A percentile compares a stretch with the other conserved stretches of the same genome.
phyloP scores from a whole-genome alignment of 768 basidiomycete species.

The Panellus pusillus region DNA sequence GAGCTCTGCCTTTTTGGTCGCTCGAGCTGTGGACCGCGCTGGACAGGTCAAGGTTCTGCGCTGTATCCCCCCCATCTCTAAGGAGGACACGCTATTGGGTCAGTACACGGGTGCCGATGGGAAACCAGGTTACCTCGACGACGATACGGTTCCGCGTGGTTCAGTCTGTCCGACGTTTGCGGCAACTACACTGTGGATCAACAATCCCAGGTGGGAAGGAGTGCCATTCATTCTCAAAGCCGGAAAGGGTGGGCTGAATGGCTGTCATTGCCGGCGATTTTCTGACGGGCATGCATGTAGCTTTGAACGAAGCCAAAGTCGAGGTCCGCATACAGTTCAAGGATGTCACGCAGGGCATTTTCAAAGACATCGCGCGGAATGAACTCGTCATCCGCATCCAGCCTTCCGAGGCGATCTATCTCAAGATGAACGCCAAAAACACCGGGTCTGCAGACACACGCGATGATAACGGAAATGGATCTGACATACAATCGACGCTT shows the following conservation, averaged over 20 bases:
- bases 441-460: constrained; percentile 86
- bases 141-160: constrained; percentile 88
- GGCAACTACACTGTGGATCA: constrained; percentile 86
- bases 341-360: constrained; percentile 95
- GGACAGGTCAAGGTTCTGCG: constrained; percentile 93
- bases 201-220: constrained; percentile 97
- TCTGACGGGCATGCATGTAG: constrained; percentile 37
- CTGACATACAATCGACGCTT: constrained; percentile 97
- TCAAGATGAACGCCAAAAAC: constrained; percentile 96
- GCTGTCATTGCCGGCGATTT: not conserved
- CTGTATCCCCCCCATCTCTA: constrained; percentile 79
- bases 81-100: constrained; percentile 82
- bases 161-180: constrained; percentile 96
- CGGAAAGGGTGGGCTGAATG: constrained; percentile 76
- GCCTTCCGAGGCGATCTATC: constrained; percentile 92
- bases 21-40: constrained; percentile 7
- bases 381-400: constrained; percentile 98
- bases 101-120: constrained; percentile 88
- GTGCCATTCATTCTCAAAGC: constrained; percentile 99
- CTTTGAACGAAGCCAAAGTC: constrained; percentile 97
- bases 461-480: constrained; percentile 97
- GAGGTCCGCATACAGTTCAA: constrained; percentile 98
- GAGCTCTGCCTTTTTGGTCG: constrained; percentile 3
- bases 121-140: constrained; percentile 97
- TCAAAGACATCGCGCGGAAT: constrained; percentile 87